Base-by-base conservation (phyloP, 192 early-diverging fungal genomes). In the Thamnidium elegans region DNA sequence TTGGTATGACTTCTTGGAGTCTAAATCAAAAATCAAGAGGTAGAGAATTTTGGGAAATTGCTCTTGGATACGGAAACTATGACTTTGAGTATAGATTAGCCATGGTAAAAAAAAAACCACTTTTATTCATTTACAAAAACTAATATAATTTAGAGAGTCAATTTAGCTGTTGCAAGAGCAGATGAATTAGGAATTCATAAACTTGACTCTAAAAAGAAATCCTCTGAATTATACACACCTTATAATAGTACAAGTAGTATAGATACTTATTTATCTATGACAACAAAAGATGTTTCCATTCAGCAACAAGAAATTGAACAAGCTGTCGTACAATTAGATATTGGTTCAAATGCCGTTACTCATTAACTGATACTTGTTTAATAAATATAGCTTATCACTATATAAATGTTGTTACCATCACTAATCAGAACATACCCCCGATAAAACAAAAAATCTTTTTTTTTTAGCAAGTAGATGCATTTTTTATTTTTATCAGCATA, bases 1-100 rank as follows among this genome's bases (percentile, higher is more conserved):
- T 75, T 4, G 81, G 81, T 44, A 73, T 84, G 0, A 72, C 73
- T 1, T 70, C 75, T 3, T 84, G 78, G 78, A 72, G 78, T 50
- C 47, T 74, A 26, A 68, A 74, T 17, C 66, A 73, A 50, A 64
- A 66, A 13, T 14, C 44, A 10, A 69, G 62, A 30, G 76, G 73
- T 26, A 67, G 70, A 48, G 50, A 30, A 3, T 65, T 73, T 30
- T 84, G 81, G 81, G 79, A 84, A 17, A 71, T 67, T 15, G 79
- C 79, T 7, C 36, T 65, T 34, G 56, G 66, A 21, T 81, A 59
- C 46, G 73, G 67, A 31, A 74, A 78, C 11, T 84, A 78, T 45
- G 81, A 84, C 63, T 84, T 84, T 70, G 79, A 84, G 62, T 79
- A 74, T 44, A 46, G 72, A 20, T 46, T 74, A 34, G 67, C 67